phyloP scores from a whole-genome alignment of 306 rosid species.

The Cucumis melo region DNA sequence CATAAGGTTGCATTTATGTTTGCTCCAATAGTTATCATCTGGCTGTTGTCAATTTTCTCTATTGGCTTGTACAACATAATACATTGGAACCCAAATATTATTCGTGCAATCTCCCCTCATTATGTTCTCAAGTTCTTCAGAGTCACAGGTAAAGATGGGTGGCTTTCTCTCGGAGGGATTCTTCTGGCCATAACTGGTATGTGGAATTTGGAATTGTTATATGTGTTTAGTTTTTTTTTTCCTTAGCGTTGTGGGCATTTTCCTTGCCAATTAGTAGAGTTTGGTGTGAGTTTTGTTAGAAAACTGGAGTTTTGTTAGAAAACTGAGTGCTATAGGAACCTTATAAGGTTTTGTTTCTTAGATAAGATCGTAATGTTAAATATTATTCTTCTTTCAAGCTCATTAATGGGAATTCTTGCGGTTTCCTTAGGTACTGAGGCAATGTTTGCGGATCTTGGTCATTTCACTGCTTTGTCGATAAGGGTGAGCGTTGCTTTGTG shows the following conservation, averaged over 20 bases:
- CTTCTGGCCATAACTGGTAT: slow-evolving; percentile 78
- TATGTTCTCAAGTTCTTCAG: slow-evolving; percentile 53
- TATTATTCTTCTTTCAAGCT: background rate
- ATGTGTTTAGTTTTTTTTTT: background rate
- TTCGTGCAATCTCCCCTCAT: slow-evolving; percentile 54
- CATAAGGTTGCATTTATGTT: slow-evolving; percentile 71
- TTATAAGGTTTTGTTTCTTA: background rate
- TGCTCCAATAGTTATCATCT: slow-evolving; percentile 61
- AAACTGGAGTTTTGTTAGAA: background rate
- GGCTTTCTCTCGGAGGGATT: slow-evolving; percentile 82
- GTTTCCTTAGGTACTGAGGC: slow-evolving; percentile 66
- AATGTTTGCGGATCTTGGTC: slow-evolving; percentile 92
- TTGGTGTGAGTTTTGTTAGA: background rate
- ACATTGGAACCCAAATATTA: slow-evolving; percentile 53
- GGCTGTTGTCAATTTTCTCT: slow-evolving; percentile 63
- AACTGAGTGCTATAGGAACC: background rate
- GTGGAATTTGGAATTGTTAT: slow-evolving; percentile 12
- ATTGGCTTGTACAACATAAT: slow-evolving; percentile 67
- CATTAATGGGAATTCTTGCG: slow-evolving; percentile 6
- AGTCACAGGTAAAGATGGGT: slow-evolving; percentile 66
- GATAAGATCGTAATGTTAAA: background rate
- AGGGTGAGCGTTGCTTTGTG: slow-evolving; percentile 39
- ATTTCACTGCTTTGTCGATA: slow-evolving; percentile 69
- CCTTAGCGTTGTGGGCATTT: background rate
- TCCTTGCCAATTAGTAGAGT: background rate